Base-by-base conservation (phyloP, 1,284 basidiomycete genomes). In the Leccinum subspadiceum region DNA sequence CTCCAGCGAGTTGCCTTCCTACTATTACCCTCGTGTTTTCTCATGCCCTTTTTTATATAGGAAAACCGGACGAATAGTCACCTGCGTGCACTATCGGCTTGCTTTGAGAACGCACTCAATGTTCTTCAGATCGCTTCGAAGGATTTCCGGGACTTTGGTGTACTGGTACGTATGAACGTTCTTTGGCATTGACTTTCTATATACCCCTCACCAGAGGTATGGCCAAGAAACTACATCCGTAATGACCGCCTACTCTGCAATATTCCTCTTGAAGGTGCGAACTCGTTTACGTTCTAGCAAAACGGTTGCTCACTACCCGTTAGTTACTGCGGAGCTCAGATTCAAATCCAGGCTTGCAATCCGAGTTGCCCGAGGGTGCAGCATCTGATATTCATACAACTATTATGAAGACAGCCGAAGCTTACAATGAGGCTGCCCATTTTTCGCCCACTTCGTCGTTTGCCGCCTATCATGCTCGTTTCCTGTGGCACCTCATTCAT, bases 191-290 rank as follows among this genome's bases (percentile, higher is more conserved):
- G 22, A 22, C 12, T 31, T 17, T 12, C 35, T 41, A 54, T 35
- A 55, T 57, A 44, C 54, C 22, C 55, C 35, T 35, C 26, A 24
- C 9, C 70, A 92, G 90, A 86, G 86, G 56, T 93, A 93, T 66
- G 83, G 87, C 8, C 91, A 93, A 75, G 91, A 93, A 68, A 86
- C 88, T 4, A 84, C 90, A 61, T 86, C 87, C 4, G 83, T 89
- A 51, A 93, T 93, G 90, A 89, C 88, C 13, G 91, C 90, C 15
- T 93, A 93, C 68, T 84, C 87, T 59, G 89, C 90, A 20, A 85
- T 93, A 44, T 87, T 90, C 70, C 74, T 93, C 58, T 75, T 93
- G 59, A 87, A 81, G 79, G 90, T 90, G 70, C 49, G 76, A 67
- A 57, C 10, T 33, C 33, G 37, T 60, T 33, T 60, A 35, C 10